These are phyloP conservation scores for Aureobasidium leucospermi DNA, from an alignment of 2,329 filamentous ascomycete genomes.

Conservation along the genomic window DNA sequence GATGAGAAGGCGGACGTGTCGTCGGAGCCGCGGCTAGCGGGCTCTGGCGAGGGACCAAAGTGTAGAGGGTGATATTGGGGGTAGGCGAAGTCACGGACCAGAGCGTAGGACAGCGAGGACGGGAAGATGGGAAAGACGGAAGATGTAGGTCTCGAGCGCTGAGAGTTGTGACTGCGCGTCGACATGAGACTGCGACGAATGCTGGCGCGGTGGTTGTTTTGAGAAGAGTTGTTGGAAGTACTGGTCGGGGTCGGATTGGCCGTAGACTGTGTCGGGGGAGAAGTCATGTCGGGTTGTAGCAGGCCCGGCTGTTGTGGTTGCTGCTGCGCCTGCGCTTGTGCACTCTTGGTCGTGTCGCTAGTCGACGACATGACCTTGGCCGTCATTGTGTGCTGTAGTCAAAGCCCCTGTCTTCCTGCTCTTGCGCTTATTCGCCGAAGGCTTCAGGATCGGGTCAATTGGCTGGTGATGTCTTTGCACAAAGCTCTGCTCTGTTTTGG, in stretches of 20 bases:
- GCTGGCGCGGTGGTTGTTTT: slow-evolving; percentile 4
- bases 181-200: slow-evolving; percentile 10
- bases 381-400: slow-evolving; percentile 2
- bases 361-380: slow-evolving; percentile 5
- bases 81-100: slow-evolving; percentile 95
- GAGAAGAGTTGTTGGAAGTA: not conserved
- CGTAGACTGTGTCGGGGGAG: not conserved
- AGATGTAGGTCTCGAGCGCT: slow-evolving; percentile 15
- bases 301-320: not conserved
- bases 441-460: slow-evolving; percentile 3
- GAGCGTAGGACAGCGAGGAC: slow-evolving; percentile 78
- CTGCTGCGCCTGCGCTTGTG: slow-evolving; percentile 3
- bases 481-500: slow-evolving; percentile 3
- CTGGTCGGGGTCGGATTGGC: not conserved
- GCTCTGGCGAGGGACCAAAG: slow-evolving; percentile 79
- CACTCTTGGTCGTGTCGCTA: not conserved
- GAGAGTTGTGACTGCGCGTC: slow-evolving; percentile 5
- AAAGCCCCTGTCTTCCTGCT: not conserved
- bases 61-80: slow-evolving; percentile 75
- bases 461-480: not conserved
- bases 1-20: slow-evolving; percentile 80
- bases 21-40: not conserved
- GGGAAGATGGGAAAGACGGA: slow-evolving; percentile 70
- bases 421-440: slow-evolving; percentile 11
- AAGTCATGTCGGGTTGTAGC: slow-evolving; percentile 7